These are phyloP conservation scores for Mycena venus DNA, from an alignment of 768 basidiomycete species.

Conservation along the genomic window DNA sequence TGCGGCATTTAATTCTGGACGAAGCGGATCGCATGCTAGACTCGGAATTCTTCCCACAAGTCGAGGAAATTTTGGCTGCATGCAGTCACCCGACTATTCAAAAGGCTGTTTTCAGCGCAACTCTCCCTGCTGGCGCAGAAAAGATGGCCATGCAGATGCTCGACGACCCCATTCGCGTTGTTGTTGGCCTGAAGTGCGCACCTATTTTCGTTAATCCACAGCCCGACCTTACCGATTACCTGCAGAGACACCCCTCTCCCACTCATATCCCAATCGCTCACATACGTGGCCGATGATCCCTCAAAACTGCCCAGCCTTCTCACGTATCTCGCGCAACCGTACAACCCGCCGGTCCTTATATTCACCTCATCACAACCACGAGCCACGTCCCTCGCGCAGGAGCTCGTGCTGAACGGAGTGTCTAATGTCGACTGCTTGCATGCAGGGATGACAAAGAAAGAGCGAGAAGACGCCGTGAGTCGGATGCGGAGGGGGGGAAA, in stretches of 20 bases:
- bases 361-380: conserved; percentile 94
- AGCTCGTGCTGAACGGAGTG: conserved; percentile 84
- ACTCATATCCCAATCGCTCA: conserved; percentile 88
- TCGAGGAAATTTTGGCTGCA: conserved; percentile 86
- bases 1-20: conserved; percentile 88
- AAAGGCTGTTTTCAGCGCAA: conserved; percentile 95
- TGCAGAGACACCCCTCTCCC: conserved; percentile 93
- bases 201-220: background rate
- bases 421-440: conserved; percentile 91
- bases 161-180: conserved; percentile 88
- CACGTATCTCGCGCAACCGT: conserved; percentile 82
- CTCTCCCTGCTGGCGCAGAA: conserved; percentile 90
- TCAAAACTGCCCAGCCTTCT: conserved; percentile 95
- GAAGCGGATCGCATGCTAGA: conserved; percentile 95
- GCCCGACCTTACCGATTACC: background rate
- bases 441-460: conserved; percentile 88
- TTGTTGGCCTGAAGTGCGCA: conserved; percentile 95
- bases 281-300: conserved; percentile 92
- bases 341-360: conserved; percentile 91
- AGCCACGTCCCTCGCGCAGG: conserved; percentile 82
- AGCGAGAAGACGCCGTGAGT: conserved; percentile 86
- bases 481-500: conserved; percentile 91
- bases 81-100: conserved; percentile 80
- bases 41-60: conserved; percentile 87
- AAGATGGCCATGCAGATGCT: conserved; percentile 90